phyloP scores from a whole-genome alignment of 805 yeast species.

The Cephaloascus fragrans region DNA sequence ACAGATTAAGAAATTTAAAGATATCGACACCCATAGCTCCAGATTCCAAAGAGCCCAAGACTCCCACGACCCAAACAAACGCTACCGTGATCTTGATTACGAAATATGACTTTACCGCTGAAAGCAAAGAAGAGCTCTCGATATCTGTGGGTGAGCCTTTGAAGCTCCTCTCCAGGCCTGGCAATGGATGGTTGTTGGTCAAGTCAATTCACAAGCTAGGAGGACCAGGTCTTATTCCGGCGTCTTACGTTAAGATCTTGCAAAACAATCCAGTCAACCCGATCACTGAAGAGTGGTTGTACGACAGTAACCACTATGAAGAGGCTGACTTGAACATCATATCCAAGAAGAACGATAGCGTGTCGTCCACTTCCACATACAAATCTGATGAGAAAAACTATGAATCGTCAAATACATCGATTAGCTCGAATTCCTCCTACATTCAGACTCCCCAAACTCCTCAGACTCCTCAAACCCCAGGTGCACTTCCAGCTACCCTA shows the following conservation, averaged over 20 bases:
- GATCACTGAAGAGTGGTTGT: constrained; percentile 1
- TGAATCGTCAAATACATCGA: not conserved
- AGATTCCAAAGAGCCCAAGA: constrained; percentile 5
- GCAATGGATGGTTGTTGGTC: constrained; percentile 48
- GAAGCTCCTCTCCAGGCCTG: constrained; percentile 35
- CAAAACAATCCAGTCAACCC: constrained; percentile 12
- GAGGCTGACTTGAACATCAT: not conserved
- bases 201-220: constrained; percentile 39
- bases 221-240: constrained; percentile 42
- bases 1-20: constrained; percentile 1
- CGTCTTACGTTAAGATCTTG: constrained; percentile 37
- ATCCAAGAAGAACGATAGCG: not conserved
- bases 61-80: constrained; percentile 7
- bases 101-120: constrained; percentile 34
- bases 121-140: constrained; percentile 31
- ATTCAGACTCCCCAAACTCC: constrained; percentile 1
- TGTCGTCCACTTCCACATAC: constrained; percentile 2
- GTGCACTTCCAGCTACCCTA: no score
- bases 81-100: constrained; percentile 33
- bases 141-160: constrained; percentile 42
- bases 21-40: constrained; percentile 6
- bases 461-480: constrained; percentile 1
- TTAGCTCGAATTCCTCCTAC: constrained; percentile 1
- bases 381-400: not conserved
- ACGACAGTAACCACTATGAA: constrained; percentile 1